Base-by-base conservation (phyloP, 2,329 filamentous ascomycete genomes). In the Xylariales sp. region DNA sequence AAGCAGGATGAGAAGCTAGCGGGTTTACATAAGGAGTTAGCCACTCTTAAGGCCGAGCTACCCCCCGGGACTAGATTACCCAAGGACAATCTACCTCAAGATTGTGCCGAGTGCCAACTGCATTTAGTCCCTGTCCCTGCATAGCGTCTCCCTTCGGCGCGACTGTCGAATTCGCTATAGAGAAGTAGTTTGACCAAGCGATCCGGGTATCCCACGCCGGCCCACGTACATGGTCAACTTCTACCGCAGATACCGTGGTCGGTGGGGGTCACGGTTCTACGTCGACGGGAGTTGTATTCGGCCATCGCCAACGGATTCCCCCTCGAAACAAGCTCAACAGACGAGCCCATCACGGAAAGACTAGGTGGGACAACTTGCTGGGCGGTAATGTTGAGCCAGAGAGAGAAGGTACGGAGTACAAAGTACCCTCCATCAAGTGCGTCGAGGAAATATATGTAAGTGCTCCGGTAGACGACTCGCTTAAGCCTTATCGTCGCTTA, bases 21-120 rank as follows among this genome's bases (percentile, higher is more conserved):
- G 10, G 46, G 9, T 6, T n/a, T 71, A 8, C 53, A 57, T 34
- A 36, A 68, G 46, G 65, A 71, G 46, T n/a, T 70, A 28, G n/a
- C 49, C 6, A 39, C 6, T 14, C 65, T 68, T 9, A 66, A 65
- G 18, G 43, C 56, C 4, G 34, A 50, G 7, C 41, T 67, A 3
- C 57, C 61, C 1, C 36, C 14, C 72, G 12, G 39, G 28, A 46
- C 45, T 14, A 41, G n/a, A 39, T 68, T 62, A 65, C 58, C 56
- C n/a, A 52, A 36, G 32, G 32, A 52, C 16, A 53, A 60, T 23
- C 28, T 64, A n/a, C 64, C 64, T 39, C 28, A 54, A 23, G 39
- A 55, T 9, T 69, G 57, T 18, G 1, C 64, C 30, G 53, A 43
- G 8, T 69, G 57, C 60, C 30, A 53, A 49, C 16, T 67, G 55